Base-by-base conservation (phyloP, 2,329 filamentous ascomycete genomes). In the Pyricularia pennisetigena region DNA sequence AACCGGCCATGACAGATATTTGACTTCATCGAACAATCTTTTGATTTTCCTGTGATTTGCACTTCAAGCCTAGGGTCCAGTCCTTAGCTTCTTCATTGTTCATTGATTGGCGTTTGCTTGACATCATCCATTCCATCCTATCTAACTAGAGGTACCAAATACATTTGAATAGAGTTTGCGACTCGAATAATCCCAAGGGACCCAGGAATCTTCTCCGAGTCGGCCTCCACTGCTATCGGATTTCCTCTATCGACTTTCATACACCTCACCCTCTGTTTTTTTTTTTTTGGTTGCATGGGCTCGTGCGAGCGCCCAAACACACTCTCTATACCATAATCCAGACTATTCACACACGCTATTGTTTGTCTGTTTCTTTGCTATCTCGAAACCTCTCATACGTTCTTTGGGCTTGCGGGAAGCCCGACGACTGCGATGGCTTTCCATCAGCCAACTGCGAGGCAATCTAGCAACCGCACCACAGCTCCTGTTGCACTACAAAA, bases 381-480 rank as follows among this genome's bases (percentile, higher is more conserved):
- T 24, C 32, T 30, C 29, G 29, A 14, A 28, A 66, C 14, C 24
- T 26, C 23, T 26, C 26, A 3, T 6, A 28, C n/a, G 23, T 35
- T 16, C 26, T 41, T 16, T 29, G 61, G 29, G 41, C 14, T 26
- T 57, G 35, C 29, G 54, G 62, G 26, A 57, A 41, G 28, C 26
- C 29, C 49, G 35, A 64, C 26, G 10, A 29, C n/a, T 54, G 59
- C 57, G 23, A 69, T 73, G 72, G 72, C 72, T 14, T 73, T 73
- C 66, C 72, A 73, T 23, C 72, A 73, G 54, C 68, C 71, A 1
- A 69, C 71, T 9, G 49, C 67, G 63, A 81, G 83, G 68, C 83
- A 84, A 74, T 75, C 81, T 29, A 76, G 81, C 28, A 85, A 84
- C 72, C 82, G 85, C 71, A 24, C 64, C 12, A 57, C 68, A 20